Percentiles rank a stretch among this genome's conserved stretches.
These are phyloP conservation scores for Cicer bijugum DNA, from an alignment of 306 rosid species.

Conservation along the genomic window DNA sequence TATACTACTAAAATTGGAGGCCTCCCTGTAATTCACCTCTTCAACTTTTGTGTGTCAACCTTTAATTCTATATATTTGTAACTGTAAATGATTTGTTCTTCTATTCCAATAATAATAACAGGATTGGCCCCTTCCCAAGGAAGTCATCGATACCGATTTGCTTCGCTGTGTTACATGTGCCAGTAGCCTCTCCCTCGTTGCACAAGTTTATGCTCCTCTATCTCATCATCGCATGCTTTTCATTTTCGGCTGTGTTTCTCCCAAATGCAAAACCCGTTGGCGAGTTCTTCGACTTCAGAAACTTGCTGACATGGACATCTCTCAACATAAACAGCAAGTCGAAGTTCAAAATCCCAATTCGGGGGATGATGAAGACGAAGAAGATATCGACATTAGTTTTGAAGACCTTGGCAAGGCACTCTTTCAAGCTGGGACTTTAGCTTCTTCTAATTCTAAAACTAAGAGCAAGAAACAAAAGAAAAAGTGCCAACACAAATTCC, in stretches of 20 bases:
- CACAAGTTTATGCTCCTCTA: conserved; percentile 83
- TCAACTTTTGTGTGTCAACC: not conserved
- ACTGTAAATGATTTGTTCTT: not conserved
- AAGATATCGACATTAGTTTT: conserved; percentile 59
- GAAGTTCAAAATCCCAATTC: conserved; percentile 42
- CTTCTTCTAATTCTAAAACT: conserved; percentile 55
- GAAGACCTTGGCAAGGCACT: conserved; percentile 68
- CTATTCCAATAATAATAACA: conserved; percentile 32
- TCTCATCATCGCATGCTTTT: conserved; percentile 67
- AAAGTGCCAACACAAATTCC: conserved; percentile 9
- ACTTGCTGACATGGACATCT: conserved; percentile 30
- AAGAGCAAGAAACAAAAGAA: conserved; percentile 48
- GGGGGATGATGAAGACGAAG: conserved; percentile 53
- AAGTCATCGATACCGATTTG: conserved; percentile 47
- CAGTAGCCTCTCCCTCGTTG: conserved; percentile 59
- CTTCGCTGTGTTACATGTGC: conserved; percentile 64
- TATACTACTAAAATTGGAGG: conserved; percentile 84
- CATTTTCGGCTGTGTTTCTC: conserved; percentile 69
- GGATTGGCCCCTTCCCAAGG: conserved; percentile 74
- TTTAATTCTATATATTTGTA: not conserved
- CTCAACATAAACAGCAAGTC: conserved; percentile 27
- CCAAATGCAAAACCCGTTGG: conserved; percentile 68
- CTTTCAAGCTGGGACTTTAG: conserved; percentile 54
- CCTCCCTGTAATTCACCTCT: conserved; percentile 64
- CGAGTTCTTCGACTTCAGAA: conserved; percentile 79